These are phyloP conservation scores for Solanum etuberosum DNA, from an alignment of 257 asterid species.

Conservation along the genomic window DNA sequence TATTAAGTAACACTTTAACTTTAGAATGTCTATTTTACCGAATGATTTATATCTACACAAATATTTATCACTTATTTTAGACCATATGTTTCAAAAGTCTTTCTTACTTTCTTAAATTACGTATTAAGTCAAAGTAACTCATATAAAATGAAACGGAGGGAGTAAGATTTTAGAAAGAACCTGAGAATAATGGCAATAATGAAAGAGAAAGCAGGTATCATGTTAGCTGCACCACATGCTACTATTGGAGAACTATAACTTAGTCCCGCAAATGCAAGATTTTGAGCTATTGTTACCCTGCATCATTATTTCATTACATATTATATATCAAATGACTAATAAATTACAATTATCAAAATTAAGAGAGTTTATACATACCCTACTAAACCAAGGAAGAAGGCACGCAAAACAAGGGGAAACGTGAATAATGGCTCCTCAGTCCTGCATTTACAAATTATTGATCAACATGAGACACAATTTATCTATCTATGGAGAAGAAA, in stretches of 20 bases:
- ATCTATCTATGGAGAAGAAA: neutral
- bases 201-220: slow-evolving; percentile 56
- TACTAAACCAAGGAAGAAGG: slow-evolving; percentile 49
- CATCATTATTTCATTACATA: neutral
- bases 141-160: too few species aligned
- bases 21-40: too few species aligned
- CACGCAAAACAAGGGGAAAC: slow-evolving; percentile 26
- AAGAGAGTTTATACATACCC: slow-evolving; percentile 20
- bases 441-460: slow-evolving; percentile 12
- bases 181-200: slow-evolving; percentile 44
- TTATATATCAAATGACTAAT: neutral
- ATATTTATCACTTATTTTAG: too few species aligned
- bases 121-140: too few species aligned
- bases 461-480: neutral
- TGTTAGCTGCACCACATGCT: slow-evolving; percentile 65
- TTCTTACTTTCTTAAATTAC: too few species aligned
- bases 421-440: slow-evolving; percentile 31
- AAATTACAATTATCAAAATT: neutral
- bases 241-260: slow-evolving; percentile 74
- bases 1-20: too few species aligned
- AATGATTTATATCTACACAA: too few species aligned
- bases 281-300: slow-evolving; percentile 63
- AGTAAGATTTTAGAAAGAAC: slow-evolving; percentile 2
- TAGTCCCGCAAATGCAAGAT: slow-evolving; percentile 62
- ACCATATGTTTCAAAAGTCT: too few species aligned